A percentile compares a stretch with the other conserved stretches of the same genome.
Evolutionary conservation across 116 monocot species (phyloP).

Genomic region (Dioscorea cayenensis): DNA sequence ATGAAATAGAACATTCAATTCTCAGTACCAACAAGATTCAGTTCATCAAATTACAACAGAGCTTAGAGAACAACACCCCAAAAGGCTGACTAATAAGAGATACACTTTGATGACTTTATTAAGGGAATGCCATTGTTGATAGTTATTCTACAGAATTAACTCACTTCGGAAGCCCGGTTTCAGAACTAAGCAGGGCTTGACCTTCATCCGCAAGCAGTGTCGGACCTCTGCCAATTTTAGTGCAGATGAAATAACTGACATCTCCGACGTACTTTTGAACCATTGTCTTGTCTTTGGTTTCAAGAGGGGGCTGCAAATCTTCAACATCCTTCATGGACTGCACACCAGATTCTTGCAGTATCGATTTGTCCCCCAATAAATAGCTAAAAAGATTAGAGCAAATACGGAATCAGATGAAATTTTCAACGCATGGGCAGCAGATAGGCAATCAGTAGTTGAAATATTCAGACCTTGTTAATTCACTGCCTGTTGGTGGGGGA

Average conservation of each 20-base stretch:
- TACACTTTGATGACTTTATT: too few relatives aligned
- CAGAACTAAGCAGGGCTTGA: slow-evolving; percentile 49
- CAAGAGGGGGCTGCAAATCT: slow-evolving; percentile 50
- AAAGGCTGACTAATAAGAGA: too few relatives aligned
- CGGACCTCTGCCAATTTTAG: slow-evolving; percentile 66
- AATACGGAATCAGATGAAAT: background rate
- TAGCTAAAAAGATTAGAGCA: slow-evolving; percentile 39
- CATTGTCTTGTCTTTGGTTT: slow-evolving; percentile 38
- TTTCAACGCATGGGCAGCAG: background rate
- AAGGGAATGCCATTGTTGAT: too few relatives aligned
- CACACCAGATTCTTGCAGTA: slow-evolving; percentile 72
- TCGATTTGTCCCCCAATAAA: slow-evolving; percentile 70
- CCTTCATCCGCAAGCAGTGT: slow-evolving; percentile 45
- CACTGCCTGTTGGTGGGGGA: slow-evolving; percentile 60
- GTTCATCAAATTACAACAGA: too few relatives aligned
- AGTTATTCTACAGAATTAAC: background rate
- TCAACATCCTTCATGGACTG: slow-evolving; percentile 52
- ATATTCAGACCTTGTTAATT: slow-evolving; percentile 39
- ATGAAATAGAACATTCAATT: too few relatives aligned
- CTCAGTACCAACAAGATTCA: too few relatives aligned
- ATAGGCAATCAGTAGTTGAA: background rate
- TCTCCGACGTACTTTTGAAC: slow-evolving; percentile 52
- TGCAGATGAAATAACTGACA: slow-evolving; percentile 94
- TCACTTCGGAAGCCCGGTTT: slow-evolving; percentile 75
- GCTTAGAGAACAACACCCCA: too few relatives aligned